Conservation (phyloP, 2,329 filamentous ascomycete species). For the Stromatinia cepivora region DNA sequence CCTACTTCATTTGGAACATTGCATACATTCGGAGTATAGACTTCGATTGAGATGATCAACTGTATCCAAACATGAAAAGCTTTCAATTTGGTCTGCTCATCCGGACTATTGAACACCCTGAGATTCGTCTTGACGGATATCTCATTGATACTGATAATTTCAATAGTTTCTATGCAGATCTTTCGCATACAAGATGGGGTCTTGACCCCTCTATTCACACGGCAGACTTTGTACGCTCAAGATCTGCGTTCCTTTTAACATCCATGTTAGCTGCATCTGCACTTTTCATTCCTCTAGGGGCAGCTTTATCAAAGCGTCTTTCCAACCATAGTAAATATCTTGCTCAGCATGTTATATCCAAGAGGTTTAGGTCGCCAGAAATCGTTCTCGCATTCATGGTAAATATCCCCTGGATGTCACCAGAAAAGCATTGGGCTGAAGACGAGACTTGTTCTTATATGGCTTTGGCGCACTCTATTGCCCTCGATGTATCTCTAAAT, state of each 20-base stretch:
- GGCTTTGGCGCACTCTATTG: conserved; percentile 67
- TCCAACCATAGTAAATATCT: conserved; percentile 64
- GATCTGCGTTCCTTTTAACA: conserved; percentile 71
- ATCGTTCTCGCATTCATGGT: conserved; percentile 75
- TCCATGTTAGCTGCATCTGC: conserved; percentile 69
- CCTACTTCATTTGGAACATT: background rate
- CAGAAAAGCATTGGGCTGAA: conserved; percentile 65
- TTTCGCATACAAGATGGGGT: conserved; percentile 74
- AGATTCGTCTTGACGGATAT: background rate
- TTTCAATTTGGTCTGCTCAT: background rate
- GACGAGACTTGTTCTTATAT: conserved; percentile 74
- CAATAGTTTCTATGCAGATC: conserved; percentile 64
- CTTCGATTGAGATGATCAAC: background rate
- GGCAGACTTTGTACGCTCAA: conserved; percentile 61
- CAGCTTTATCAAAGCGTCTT: conserved; percentile 64
- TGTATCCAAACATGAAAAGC: background rate
- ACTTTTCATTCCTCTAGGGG: conserved; percentile 63
- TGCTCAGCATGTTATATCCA: conserved; percentile 60
- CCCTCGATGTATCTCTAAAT: conserved; percentile 67
- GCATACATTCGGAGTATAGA: background rate
- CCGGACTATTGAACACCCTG: background rate
- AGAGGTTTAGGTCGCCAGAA: conserved; percentile 67
- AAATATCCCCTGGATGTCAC: conserved; percentile 74
- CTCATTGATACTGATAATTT: background rate
- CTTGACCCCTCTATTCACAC: conserved; percentile 68